Evolutionary conservation across 352 stramenopile species (phyloP).

Genomic region (Plasmopara muralis): DNA sequence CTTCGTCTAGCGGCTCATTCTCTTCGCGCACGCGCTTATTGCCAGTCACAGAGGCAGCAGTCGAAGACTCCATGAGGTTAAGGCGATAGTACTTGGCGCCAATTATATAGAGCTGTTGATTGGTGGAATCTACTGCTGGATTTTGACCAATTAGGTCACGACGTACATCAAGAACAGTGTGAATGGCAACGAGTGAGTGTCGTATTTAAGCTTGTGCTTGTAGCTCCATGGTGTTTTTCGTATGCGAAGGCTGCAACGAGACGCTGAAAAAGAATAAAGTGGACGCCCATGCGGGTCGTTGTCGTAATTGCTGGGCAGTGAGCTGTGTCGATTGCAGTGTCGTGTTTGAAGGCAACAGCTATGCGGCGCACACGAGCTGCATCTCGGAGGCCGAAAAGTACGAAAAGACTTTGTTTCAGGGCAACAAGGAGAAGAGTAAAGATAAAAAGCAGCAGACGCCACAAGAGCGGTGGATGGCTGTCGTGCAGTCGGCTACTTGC

Average conservation of each 20-base stretch:
- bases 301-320: conserved; percentile 85
- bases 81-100: conserved; percentile 6
- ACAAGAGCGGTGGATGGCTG: conserved; percentile 85
- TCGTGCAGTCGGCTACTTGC: conserved; percentile 51
- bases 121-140: not conserved
- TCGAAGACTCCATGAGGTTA: conserved; percentile 4
- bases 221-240: conserved; percentile 74
- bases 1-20: conserved; percentile 14
- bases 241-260: conserved; percentile 86
- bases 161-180: not conserved
- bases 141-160: not conserved
- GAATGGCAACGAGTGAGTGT: conserved; percentile 15
- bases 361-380: conserved; percentile 86
- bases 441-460: conserved; percentile 67
- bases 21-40: conserved; percentile 16
- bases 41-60: conserved; percentile 6
- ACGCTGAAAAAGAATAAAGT: conserved; percentile 94
- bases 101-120: conserved; percentile 3
- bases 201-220: conserved; percentile 1
- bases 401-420: conserved; percentile 82
- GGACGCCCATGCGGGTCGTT: conserved; percentile 79
- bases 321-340: conserved; percentile 92
- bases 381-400: conserved; percentile 94
- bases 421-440: conserved; percentile 50
- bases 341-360: conserved; percentile 87